Conservation (phyloP, 805 yeast species). For the Komagataella populi region DNA sequence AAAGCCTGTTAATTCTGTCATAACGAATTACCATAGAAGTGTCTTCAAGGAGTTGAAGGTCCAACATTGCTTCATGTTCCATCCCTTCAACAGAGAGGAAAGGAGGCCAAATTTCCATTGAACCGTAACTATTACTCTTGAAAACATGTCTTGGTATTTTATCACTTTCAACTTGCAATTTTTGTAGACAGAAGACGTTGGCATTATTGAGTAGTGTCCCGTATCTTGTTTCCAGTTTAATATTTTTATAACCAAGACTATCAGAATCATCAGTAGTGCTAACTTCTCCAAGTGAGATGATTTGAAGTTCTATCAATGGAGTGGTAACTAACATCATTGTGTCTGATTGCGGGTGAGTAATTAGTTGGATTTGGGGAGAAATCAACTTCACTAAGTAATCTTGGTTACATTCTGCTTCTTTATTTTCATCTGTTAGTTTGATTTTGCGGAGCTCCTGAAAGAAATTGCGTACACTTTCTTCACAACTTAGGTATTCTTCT, state of each 20-base stretch:
- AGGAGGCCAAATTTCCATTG: conserved; percentile 68
- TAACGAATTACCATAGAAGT: conserved; percentile 49
- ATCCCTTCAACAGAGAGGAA: conserved; percentile 72
- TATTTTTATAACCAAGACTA: conserved; percentile 6
- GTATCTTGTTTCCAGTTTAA: conserved; percentile 47
- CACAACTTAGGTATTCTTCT: conserved; percentile 5
- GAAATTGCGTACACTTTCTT: conserved; percentile 30
- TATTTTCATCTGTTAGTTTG: conserved; percentile 9
- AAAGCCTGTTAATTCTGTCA: conserved; percentile 35
- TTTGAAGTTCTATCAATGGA: conserved; percentile 55
- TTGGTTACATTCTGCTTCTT: conserved; percentile 19
- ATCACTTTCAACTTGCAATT: conserved; percentile 24
- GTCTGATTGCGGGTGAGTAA: conserved; percentile 34
- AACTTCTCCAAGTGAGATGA: conserved; percentile 44
- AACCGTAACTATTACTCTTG: conserved; percentile 39
- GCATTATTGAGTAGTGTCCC: conserved; percentile 62
- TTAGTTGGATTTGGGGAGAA: conserved; percentile 74
- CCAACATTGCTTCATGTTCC: conserved; percentile 33
- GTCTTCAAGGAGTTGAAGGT: conserved; percentile 44
- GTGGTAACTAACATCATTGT: conserved; percentile 60
- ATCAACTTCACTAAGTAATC: conserved; percentile 55
- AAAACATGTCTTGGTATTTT: conserved; percentile 9
- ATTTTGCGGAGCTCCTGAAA: conserved; percentile 35
- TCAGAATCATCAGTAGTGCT: conserved; percentile 24
- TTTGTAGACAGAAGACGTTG: conserved; percentile 53